Conservation (phyloP, 495 filamentous ascomycete genomes). For the Penicillium simplicissimum region DNA sequence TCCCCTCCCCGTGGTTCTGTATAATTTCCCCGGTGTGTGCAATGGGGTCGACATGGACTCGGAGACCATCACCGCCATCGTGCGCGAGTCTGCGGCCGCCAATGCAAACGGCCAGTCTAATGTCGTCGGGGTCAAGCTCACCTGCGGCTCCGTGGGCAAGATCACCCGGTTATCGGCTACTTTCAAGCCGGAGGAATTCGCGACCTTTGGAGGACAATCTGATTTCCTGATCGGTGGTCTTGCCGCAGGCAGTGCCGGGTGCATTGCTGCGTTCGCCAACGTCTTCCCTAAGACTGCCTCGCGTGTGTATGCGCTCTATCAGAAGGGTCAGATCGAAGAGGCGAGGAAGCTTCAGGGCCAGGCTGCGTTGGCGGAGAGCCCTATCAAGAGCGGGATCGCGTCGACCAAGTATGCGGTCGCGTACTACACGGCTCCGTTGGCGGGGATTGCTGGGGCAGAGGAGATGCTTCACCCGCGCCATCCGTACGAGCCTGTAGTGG, state of each 20-base stretch:
- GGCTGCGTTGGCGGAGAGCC: constrained; percentile 76
- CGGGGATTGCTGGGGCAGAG: constrained; percentile 24
- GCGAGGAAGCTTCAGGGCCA: constrained; percentile 70
- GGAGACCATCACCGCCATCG: constrained; percentile 56
- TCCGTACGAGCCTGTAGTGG: constrained; percentile 53
- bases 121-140: constrained; percentile 67
- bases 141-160: constrained; percentile 70
- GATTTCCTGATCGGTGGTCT: constrained; percentile 67
- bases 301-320: constrained; percentile 64
- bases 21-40: constrained; percentile 73
- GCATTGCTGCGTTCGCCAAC: constrained; percentile 68
- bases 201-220: constrained; percentile 67
- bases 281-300: constrained; percentile 65
- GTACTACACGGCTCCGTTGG: constrained; percentile 26
- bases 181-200: constrained; percentile 57
- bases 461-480: constrained; percentile 49
- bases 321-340: constrained; percentile 60
- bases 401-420: constrained; percentile 64
- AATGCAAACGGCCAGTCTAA: constrained; percentile 51
- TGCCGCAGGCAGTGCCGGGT: constrained; percentile 46
- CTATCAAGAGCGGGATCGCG: constrained; percentile 73
- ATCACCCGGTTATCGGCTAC: constrained; percentile 57
- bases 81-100: constrained; percentile 39
- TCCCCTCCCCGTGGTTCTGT: constrained; percentile 62
- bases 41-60: constrained; percentile 71